Base-by-base conservation (phyloP, 2,329 filamentous ascomycete genomes). In the Monilinia vaccinii-corymbosi region DNA sequence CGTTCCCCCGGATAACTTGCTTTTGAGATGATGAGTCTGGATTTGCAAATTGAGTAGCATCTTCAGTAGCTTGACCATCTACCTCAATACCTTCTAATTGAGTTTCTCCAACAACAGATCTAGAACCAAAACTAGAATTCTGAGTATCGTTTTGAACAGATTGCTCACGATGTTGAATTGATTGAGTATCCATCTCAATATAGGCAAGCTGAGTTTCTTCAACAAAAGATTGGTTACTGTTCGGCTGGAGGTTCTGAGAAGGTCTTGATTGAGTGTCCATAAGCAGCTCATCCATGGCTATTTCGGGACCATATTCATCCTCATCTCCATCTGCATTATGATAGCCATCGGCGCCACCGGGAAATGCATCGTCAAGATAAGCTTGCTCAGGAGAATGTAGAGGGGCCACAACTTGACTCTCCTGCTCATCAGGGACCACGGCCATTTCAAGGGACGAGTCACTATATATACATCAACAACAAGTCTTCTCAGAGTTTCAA, bases 11-110 rank as follows among this genome's bases (percentile, higher is more conserved):
- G 16, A 44, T 16, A 21, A 3, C 10, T 1, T 48, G 23, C 32
- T 28, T 28, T 16, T 25, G 47, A 23, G 21, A 42, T 28, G 23
- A 34, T 52, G 31, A 25, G 18, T 25, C 14, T 36, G 31, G 28
- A 18, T 18, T 14, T 18, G 11, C 13, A 21, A 18, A 21, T 32
- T 58, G 45, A 31, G 49, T 10, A 23, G 6, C 10, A 55, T 21
- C 18, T 25, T 64, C 60, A 10, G 45, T 38, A 23, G 40, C 38
- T 36, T 62, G 64, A 7, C 61, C 61, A 31, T 63, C 63, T n/a
- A 47, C 14, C 49, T 70, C 68, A 7, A 70, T 40, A 16, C 11
- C 21, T 25, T 45, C 53, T 45, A 52, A 67, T 53, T 71, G 68
- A 23, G 65, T 64, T 11, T 70, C 66, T 31, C 49, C 63, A 18